Conservation (phyloP, 1,284 basidiomycete species). For the Cryptococcus hybrid region DNA sequence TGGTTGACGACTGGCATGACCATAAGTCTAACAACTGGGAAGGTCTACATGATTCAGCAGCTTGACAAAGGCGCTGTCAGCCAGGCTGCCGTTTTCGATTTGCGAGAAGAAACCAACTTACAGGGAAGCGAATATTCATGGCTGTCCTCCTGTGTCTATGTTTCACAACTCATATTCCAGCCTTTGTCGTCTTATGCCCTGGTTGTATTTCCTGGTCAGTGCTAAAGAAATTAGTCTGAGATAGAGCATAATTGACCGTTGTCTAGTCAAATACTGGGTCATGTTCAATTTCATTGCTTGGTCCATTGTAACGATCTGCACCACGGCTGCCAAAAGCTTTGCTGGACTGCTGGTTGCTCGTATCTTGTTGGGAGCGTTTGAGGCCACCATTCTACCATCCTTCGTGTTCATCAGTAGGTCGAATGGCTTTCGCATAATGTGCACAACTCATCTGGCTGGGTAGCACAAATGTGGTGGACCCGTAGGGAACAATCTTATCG, state of each 20-base stretch:
- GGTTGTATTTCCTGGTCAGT: conserved; percentile 30
- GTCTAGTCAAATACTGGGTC: conserved; percentile 37
- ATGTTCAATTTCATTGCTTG: conserved; percentile 39
- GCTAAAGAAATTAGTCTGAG: too few relatives aligned
- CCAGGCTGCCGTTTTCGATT: conserved; percentile 45
- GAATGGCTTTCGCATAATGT: too few relatives aligned
- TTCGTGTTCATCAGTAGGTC: conserved; percentile 25
- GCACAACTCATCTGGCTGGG: too few relatives aligned
- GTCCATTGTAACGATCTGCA: conserved; percentile 36
- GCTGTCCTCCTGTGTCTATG: conserved; percentile 28
- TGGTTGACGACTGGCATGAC: too few relatives aligned
- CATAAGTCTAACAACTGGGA: too few relatives aligned
- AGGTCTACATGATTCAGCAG: conserved; percentile 33
- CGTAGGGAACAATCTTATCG: conserved; percentile 45
- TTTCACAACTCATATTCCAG: conserved; percentile 36
- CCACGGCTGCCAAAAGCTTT: conserved; percentile 35
- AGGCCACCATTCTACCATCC: conserved; percentile 36
- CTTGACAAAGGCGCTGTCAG: conserved; percentile 46
- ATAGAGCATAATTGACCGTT: too few relatives aligned
- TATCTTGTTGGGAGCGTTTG: conserved; percentile 39
- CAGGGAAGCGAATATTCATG: conserved; percentile 33
- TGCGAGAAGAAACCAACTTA: conserved; percentile 20
- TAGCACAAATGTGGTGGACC: conserved; percentile 42
- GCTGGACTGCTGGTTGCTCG: conserved; percentile 37
- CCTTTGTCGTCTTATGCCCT: conserved; percentile 42